Percentiles rank a stretch among this genome's conserved stretches.
phyloP scores from a whole-genome alignment of 371 early-diverging fungal species.

The Lichtheimia corymbifera region DNA sequence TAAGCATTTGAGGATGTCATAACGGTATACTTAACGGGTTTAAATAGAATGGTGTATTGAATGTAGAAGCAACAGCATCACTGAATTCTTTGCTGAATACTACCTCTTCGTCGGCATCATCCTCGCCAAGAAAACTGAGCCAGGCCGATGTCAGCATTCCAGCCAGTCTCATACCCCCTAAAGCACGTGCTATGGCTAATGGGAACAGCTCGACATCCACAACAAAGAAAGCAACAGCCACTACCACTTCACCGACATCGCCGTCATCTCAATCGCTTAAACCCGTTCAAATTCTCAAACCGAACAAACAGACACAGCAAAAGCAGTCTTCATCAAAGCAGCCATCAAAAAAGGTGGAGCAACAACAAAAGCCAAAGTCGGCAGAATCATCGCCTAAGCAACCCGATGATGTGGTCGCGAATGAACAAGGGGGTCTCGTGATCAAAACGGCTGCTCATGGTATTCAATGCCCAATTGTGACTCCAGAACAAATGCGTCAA shows the following conservation, averaged over 20 bases:
- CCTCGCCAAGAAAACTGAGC: constrained; percentile 5
- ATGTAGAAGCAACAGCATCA: constrained; percentile 6
- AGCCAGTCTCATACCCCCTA: constrained; percentile 31
- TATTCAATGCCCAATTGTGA: constrained; percentile 55
- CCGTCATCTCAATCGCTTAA: not conserved
- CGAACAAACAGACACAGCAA: not conserved
- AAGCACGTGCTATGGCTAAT: constrained; percentile 19
- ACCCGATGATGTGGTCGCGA: not conserved
- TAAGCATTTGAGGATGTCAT: too few species aligned
- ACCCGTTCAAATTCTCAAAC: not conserved
- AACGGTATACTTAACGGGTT: not conserved
- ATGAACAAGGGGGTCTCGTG: constrained; percentile 1
- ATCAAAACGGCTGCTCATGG: constrained; percentile 57
- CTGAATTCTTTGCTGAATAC: constrained; percentile 5
- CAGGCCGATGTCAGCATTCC: constrained; percentile 18
- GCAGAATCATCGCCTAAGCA: not conserved
- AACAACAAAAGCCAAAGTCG: not conserved
- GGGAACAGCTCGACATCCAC: not conserved
- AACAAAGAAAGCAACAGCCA: too few species aligned
- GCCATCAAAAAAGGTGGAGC: constrained; percentile 3
- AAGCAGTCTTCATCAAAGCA: not conserved
- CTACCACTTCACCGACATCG: not conserved
- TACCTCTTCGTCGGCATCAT: not conserved
- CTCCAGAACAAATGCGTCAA: constrained; percentile 60
- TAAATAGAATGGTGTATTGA: not conserved